phyloP scores from a whole-genome alignment of 2,329 filamentous ascomycete genomes.

The Botrytis medusae region DNA sequence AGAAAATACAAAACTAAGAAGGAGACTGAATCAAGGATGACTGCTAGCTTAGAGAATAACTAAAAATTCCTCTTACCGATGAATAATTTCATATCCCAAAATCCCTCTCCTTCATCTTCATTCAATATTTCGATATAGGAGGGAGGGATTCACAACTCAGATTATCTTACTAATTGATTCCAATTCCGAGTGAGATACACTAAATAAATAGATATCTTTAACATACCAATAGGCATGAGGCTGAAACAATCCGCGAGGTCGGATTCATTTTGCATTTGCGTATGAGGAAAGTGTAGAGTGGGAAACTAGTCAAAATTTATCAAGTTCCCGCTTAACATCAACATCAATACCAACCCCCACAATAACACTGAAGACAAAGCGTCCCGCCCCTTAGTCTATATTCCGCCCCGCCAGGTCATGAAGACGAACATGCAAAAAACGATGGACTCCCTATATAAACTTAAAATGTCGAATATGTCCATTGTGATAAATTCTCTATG shows the following conservation, averaged over 20 bases:
- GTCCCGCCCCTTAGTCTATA: neutral
- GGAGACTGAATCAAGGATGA: neutral
- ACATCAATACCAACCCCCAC: neutral
- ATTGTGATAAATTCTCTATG: too few relatives aligned
- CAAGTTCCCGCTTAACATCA: neutral
- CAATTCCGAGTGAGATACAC: rapidly evolving
- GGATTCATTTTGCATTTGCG: neutral
- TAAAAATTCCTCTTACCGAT: neutral
- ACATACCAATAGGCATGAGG: neutral
- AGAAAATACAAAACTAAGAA: neutral
- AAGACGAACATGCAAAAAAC: neutral
- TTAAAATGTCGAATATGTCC: too few relatives aligned
- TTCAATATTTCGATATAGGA: too few relatives aligned
- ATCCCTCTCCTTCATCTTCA: neutral
- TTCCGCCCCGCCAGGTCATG: neutral
- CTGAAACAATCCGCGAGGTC: neutral
- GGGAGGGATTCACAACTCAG: neutral
- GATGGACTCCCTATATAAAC: neutral
- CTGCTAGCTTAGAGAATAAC: neutral
- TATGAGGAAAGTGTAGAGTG: neutral
- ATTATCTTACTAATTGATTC: neutral
- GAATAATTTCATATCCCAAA: rapidly evolving
- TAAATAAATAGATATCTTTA: neutral
- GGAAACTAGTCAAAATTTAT: neutral
- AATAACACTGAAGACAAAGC: neutral